Base-by-base conservation (phyloP, 163 green algal species). In the Coccomyxa subellipsoidea region DNA sequence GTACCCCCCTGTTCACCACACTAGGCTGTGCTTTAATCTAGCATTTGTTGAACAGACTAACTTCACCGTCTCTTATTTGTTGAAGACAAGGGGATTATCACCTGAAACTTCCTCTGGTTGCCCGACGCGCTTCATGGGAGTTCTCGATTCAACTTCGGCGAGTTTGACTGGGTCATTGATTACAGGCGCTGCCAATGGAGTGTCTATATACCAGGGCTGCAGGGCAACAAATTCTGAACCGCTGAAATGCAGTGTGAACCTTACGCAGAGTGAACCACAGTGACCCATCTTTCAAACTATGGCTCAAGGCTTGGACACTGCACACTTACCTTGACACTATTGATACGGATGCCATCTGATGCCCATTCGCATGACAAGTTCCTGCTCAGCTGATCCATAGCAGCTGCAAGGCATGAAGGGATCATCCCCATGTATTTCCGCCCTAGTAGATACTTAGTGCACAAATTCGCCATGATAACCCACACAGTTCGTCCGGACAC, bases 311-410 rank as follows among this genome's bases (percentile, higher is more conserved):
- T 66, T 29, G 18, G 47, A 29, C 47, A 66, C 47, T 29, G 47
- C 1, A 34, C 10, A 10, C 66, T 34, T 34, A 73, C 66, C 7
- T 94, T 93, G 54, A 99, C 91, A 5, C 85, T 84, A 78, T 98
- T 95, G 23, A 95, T 90, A 0, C 96, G 85, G 70, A 99, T 96
- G 73, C 91, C 89, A 39, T 83, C 66, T 73, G 32, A 36, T 82
- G 91, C 95, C 96, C 96, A 99, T 80, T 99, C 96, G 73, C 93
- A 97, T 0, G 94, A 92, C 38, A 98, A 84, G 84, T 95, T 98
- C 73, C 90, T 93, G 0, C 92, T 92, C 40, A 99, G 85, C 88
- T 99, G 96, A 83, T 98, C 95, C 75, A 98, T 92, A n/a, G 93
- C 84, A 5, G 90, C 93, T 90, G 93, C 82, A 92, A 0, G n/a